These are phyloP conservation scores for Hanseniaspora osmophila DNA, from an alignment of 805 yeast genomes.

Conservation along the genomic window DNA sequence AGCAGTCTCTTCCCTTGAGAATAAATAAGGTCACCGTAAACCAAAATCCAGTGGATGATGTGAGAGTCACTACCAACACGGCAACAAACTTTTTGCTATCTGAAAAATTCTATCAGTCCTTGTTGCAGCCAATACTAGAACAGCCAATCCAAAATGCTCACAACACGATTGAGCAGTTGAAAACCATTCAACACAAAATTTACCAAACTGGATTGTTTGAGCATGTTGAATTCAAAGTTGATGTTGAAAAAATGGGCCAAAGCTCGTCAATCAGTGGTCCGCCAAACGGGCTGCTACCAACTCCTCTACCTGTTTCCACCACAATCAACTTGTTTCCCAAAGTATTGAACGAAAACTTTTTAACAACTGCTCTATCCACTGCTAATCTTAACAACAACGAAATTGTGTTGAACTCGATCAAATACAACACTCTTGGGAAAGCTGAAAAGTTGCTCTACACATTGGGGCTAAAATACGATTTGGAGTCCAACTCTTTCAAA, in stretches of 20 bases:
- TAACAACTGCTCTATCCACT: conserved; percentile 23
- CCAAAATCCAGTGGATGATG: not conserved
- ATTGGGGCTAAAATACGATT: conserved; percentile 34
- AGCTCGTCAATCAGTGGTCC: too few relatives aligned
- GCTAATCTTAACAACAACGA: conserved; percentile 21
- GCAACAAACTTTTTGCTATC: conserved; percentile 19
- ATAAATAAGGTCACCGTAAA: not conserved
- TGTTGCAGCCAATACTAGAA: conserved; percentile 31
- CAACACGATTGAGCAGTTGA: conserved; percentile 22
- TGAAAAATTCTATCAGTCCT: conserved; percentile 30
- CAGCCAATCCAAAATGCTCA: conserved; percentile 31
- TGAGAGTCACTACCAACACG: not conserved
- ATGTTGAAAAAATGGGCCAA: conserved; percentile 21
- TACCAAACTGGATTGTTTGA: conserved; percentile 33
- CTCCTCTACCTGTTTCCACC: conserved; percentile 33
- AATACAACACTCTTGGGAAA: conserved; percentile 41
- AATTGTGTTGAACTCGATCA: conserved; percentile 20
- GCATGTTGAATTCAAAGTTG: conserved; percentile 27
- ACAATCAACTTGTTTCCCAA: conserved; percentile 27
- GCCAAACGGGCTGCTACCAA: conserved; percentile 14
- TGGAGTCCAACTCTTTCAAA: conserved; percentile 31
- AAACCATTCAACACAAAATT: conserved; percentile 24
- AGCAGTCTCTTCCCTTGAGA: not conserved
- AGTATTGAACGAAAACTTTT: conserved; percentile 16
- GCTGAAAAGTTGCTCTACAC: conserved; percentile 39